Base-by-base conservation (phyloP, 805 yeast species). In the Ogataea nakhonphanomensis region DNA sequence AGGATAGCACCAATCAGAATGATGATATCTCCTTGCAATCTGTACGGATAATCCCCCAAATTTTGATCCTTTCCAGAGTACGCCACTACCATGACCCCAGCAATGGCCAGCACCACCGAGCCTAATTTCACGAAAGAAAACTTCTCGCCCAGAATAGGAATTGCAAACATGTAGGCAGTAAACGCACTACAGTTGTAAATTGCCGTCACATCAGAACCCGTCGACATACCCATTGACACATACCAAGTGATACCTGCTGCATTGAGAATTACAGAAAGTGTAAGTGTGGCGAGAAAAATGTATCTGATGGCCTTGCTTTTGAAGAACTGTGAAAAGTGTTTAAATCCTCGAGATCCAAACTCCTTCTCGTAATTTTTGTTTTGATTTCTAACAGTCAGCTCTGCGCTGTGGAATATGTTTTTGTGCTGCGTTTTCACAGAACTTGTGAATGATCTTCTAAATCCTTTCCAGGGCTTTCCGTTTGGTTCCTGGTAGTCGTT, bases 151-250 rank as follows among this genome's bases (percentile, higher is more conserved):
- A 88, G 66, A 14, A 88, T 61, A 1, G 89, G 85, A 21, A 88
- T 79, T 3, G 95, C 87, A 62, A 88, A 87, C 11, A 85, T 75
- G 55, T 88, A 81, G 0, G 95, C 95, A 4, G 90, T 82, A 59
- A 88, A 88, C 0, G 95, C 95, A 11, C 91, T 81, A 58, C 93
- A 86, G 65, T 88, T 87, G 65, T 87, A 88, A 45, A 87, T 87
- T 3, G 96, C 96, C 2, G 95, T 88, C 26, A 88, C 83, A 54
- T 88, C 95, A 3, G 87, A 72, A 0, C 95, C 87, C 22, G 89
- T 83, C 0, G 95, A 80, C 55, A 84, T 63, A 23, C 79, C 71
- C 79, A 88, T 85, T 8, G 95, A 84, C 12, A 84, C 73, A 57
- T 86, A 88, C 96, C 96, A 87, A 2, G 95, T 77, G 13, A 76